Evolutionary conservation across 441 rosid species (phyloP).

Genomic region (Gossypium laxum): DNA sequence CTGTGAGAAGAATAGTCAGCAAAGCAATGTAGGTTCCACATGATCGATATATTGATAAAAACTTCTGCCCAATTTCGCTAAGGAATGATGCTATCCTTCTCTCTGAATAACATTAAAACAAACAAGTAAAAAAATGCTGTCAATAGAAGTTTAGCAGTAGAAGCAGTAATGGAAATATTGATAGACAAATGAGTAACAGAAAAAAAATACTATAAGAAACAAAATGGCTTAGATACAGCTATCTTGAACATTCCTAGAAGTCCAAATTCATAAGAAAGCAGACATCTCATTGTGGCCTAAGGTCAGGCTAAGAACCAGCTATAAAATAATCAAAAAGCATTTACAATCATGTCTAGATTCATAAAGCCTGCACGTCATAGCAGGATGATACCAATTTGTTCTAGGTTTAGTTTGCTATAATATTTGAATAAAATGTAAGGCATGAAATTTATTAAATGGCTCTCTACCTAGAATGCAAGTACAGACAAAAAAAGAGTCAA

Average conservation of each 20-base stretch:
- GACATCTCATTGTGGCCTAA: conserved; percentile 6
- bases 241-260: background rate
- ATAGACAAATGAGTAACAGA: conserved; percentile 1
- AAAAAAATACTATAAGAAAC: background rate
- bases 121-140: conserved; percentile 12
- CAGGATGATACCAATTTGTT: conserved; percentile 8
- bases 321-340: conserved; percentile 12
- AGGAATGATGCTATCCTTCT: conserved; percentile 78
- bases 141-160: conserved; percentile 5
- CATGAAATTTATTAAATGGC: conserved; percentile 6
- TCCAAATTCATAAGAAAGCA: conserved; percentile 3
- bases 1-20: conserved; percentile 82
- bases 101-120: conserved; percentile 44
- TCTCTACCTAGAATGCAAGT: background rate
- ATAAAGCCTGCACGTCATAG: background rate
- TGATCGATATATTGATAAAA: conserved; percentile 76
- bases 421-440: background rate
- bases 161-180: conserved; percentile 13
- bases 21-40: conserved; percentile 96
- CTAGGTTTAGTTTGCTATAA: background rate
- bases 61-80: conserved; percentile 76
- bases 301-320: conserved; percentile 14
- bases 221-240: conserved; percentile 14
- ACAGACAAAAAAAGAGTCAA: conserved; percentile 1
- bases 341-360: conserved; percentile 12